These are phyloP conservation scores for Cornus florida DNA, from an alignment of 148 eudicot species.

Conservation along the genomic window DNA sequence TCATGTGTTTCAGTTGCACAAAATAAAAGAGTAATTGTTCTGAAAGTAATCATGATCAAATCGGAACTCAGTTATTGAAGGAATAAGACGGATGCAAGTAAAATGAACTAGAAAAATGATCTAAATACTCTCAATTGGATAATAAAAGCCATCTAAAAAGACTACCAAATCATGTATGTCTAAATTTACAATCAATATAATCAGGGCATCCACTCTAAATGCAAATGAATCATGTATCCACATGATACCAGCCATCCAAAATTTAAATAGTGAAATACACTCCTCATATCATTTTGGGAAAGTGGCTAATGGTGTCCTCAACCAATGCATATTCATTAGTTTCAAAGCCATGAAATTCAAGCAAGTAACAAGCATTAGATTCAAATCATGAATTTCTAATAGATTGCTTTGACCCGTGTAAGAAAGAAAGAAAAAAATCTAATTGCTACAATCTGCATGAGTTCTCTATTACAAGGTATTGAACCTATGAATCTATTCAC, in stretches of 20 bases:
- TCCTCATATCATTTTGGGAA: too few species aligned
- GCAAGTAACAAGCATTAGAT: background rate
- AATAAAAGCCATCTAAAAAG: background rate
- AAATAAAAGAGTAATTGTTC: background rate
- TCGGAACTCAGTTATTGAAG: background rate
- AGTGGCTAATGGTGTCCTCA: too few species aligned
- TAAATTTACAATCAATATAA: background rate
- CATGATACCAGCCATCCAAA: too few species aligned
- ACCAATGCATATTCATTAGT: too few species aligned
- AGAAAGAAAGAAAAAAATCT: too few species aligned
- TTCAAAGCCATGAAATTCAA: background rate
- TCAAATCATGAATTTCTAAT: background rate
- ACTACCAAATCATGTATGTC: too few species aligned
- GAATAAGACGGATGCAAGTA: too few species aligned
- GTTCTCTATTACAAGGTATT: too few species aligned
- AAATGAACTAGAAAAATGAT: background rate
- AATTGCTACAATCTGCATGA: too few species aligned
- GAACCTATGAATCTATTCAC: too few species aligned
- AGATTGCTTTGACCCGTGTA: background rate
- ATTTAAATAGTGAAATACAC: too few species aligned
- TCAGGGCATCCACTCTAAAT: background rate
- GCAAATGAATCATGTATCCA: background rate
- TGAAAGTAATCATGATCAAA: background rate
- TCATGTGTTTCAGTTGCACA: background rate
- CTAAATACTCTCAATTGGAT: background rate